phyloP scores from a whole-genome alignment of 768 basidiomycete species.

The Tulasnella sp. region DNA sequence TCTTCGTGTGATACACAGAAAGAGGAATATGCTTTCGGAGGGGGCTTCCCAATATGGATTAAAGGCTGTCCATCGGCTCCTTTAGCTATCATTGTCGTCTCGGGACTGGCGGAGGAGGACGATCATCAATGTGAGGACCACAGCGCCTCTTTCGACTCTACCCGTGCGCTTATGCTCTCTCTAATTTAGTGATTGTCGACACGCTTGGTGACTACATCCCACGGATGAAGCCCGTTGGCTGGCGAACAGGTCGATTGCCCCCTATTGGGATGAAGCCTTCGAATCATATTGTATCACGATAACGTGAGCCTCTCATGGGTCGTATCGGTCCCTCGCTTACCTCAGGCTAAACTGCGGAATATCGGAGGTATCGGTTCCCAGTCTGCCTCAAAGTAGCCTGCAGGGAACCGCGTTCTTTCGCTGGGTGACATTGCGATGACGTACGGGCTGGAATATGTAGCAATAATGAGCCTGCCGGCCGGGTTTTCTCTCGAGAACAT shows the following conservation, averaged over 20 bases:
- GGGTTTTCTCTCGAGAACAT: background rate
- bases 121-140: conserved; percentile 15
- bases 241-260: background rate
- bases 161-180: background rate
- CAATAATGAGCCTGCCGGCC: background rate
- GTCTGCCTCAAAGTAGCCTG: background rate
- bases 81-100: conserved; percentile 13
- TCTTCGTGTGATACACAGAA: background rate
- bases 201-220: conserved; percentile 8
- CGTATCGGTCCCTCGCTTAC: background rate
- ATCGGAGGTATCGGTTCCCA: background rate
- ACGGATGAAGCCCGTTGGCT: background rate
- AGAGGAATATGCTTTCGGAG: conserved; percentile 10
- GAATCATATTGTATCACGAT: background rate
- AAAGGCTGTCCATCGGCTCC: conserved; percentile 11
- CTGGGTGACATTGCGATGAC: background rate
- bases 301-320: background rate
- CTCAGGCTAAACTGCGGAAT: background rate
- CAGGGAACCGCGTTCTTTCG: background rate
- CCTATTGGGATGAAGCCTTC: background rate
- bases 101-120: conserved; percentile 13
- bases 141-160: background rate
- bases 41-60: conserved; percentile 16
- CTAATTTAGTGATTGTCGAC: conserved; percentile 14
- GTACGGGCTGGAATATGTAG: background rate